Conservation (phyloP, 1,284 basidiomycete species). For the Wallemia ichthyophaga region DNA sequence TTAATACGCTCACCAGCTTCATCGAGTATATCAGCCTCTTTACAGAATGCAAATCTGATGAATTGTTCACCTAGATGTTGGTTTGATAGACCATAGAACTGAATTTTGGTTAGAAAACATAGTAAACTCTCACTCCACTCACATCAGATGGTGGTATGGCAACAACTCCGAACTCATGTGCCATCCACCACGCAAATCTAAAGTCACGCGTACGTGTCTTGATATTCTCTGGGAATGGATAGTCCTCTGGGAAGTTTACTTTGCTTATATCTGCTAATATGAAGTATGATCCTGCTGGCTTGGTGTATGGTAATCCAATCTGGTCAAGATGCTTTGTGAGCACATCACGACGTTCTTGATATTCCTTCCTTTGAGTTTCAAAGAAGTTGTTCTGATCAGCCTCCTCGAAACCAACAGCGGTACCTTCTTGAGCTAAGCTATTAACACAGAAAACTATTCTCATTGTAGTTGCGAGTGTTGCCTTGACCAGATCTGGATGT, state of each 20-base stretch:
- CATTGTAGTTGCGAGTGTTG: constrained; percentile 64
- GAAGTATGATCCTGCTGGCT: constrained; percentile 71
- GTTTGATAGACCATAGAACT: constrained; percentile 77
- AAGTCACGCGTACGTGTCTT: constrained; percentile 63
- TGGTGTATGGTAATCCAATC: constrained; percentile 56
- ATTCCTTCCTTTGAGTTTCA: constrained; percentile 42
- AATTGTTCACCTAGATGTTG: constrained; percentile 53
- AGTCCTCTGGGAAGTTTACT: constrained; percentile 31
- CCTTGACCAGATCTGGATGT: constrained; percentile 35
- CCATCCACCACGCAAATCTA: constrained; percentile 23
- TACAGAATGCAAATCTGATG: constrained; percentile 74
- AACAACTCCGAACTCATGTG: constrained; percentile 28
- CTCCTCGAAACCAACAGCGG: constrained; percentile 53
- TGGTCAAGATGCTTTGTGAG: constrained; percentile 49
- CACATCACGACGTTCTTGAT: constrained; percentile 44
- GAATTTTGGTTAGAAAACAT: constrained; percentile 15
- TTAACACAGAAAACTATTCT: constrained; percentile 87
- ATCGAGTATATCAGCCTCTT: constrained; percentile 51
- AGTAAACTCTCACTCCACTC: constrained; percentile 9
- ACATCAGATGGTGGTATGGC: constrained; percentile 76
- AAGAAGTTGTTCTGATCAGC: constrained; percentile 47
- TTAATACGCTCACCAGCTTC: constrained; percentile 46
- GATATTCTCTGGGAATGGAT: constrained; percentile 44
- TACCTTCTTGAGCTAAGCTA: constrained; percentile 70
- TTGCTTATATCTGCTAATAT: constrained; percentile 31